These are phyloP conservation scores for Microbotryum saponariae DNA, from an alignment of 1,284 basidiomycete species.

Conservation along the genomic window DNA sequence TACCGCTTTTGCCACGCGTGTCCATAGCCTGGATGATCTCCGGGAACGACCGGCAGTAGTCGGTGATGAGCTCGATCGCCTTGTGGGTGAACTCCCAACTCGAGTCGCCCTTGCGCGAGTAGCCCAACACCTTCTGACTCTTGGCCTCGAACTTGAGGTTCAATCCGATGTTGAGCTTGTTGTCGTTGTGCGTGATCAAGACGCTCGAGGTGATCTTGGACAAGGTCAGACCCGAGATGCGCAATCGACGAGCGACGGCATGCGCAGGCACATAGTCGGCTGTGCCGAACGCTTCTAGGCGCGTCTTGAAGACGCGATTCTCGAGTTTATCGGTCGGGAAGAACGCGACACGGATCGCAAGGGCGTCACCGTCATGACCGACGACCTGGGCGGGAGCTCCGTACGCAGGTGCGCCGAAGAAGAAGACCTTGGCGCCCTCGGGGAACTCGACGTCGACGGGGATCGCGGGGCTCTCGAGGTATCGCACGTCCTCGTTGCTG, in stretches of 20 bases:
- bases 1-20: slow-evolving; percentile 33
- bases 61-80: slow-evolving; percentile 67
- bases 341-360: slow-evolving; percentile 76
- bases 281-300: slow-evolving; percentile 54
- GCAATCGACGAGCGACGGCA: slow-evolving; percentile 60
- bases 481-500: slow-evolving; percentile 78
- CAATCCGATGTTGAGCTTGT: slow-evolving; percentile 83
- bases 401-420: slow-evolving; percentile 85
- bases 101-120: slow-evolving; percentile 72
- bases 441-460: slow-evolving; percentile 84
- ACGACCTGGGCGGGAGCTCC: slow-evolving; percentile 89
- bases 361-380: slow-evolving; percentile 55
- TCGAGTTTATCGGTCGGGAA: slow-evolving; percentile 73
- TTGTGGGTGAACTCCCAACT: slow-evolving; percentile 93
- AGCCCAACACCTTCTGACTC: slow-evolving; percentile 89
- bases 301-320: slow-evolving; percentile 63
- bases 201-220: slow-evolving; percentile 89
- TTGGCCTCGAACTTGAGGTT: slow-evolving; percentile 96
- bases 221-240: slow-evolving; percentile 64
- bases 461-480: slow-evolving; percentile 67
- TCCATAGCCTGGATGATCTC: slow-evolving; percentile 69
- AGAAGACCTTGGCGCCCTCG: slow-evolving; percentile 82
- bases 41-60: slow-evolving; percentile 77
- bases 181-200: slow-evolving; percentile 69
- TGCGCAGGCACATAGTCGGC: slow-evolving; percentile 68